Base-by-base conservation (phyloP, 228 moss, liverwort and hornwort species). In the Sphagnum magellanicum region DNA sequence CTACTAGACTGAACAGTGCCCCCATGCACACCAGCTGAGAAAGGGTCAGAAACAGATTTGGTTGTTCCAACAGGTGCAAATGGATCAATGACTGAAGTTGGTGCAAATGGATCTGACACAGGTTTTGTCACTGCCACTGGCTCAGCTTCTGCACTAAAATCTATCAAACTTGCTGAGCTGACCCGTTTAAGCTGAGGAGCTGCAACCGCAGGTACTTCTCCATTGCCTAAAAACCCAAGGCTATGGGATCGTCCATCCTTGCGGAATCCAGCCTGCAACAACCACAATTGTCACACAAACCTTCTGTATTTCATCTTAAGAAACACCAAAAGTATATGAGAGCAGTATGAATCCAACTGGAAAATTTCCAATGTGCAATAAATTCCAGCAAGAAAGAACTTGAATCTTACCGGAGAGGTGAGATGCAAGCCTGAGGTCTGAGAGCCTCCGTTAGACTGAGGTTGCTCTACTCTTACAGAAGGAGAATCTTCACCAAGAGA, bases 401-500 rank as follows among this genome's bases (percentile, higher is more conserved):
- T 32, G 32, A 32, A 32, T 32, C 32, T 32, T 32, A 32, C 32
- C 32, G 32, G 32, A 32, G 32, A 32, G 32, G 32, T 32, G 32
- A 32, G 32, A 32, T 32, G 55, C 55, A 12, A 55, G 55, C 55
- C 55, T 8, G 12, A 12, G 9, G 55, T 8, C 55, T 55, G 55
- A 55, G 55, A 55, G 55, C 55, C 8, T 8, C 55, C 55, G 12
- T 55, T 55, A 12, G 55, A 55, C 1, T 55, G 9, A 55, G 55
- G 8, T 8, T 8, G 67, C 64, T 98, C 98, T 62, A 98, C 89
- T 53, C 84, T 79, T 32, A 98, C 78, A 7, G 88, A 74, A 5
- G 97, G 97, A 5, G 91, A 81, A 69, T 79, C 81, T 17, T 91
- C 89, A 53, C 98, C 98, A 3, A 98, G 82, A 64, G 93, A 79